Percentiles rank a stretch among this genome's conserved stretches.
Evolutionary conservation across 345 rosid species (phyloP).

Genomic region (Ceriops zippeliana): DNA sequence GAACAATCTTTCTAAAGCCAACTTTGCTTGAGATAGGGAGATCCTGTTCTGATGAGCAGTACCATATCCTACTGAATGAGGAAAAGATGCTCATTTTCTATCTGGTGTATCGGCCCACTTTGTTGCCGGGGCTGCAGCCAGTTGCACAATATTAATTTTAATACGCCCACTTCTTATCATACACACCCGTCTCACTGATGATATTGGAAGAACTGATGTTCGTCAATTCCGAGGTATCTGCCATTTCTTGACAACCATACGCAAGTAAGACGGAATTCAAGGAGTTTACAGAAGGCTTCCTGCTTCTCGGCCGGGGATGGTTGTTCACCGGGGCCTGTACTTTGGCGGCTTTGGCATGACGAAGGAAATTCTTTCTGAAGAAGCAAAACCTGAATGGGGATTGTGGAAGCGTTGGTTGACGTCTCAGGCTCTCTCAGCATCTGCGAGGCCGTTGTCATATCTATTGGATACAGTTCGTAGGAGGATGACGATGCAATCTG

Average conservation of each 20-base stretch:
- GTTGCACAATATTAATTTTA: constrained; percentile 68
- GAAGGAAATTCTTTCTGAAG: constrained; percentile 61
- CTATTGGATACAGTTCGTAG: constrained; percentile 86
- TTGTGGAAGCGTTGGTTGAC: constrained; percentile 80
- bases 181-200: constrained; percentile 89
- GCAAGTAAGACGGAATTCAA: constrained; percentile 59
- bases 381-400: constrained; percentile 46
- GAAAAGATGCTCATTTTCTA: constrained; percentile 36
- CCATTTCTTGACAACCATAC: constrained; percentile 75
- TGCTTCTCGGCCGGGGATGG: constrained; percentile 80
- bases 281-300: constrained; percentile 88
- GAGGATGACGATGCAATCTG: constrained; percentile 96
- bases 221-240: constrained; percentile 81
- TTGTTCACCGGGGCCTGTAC: constrained; percentile 74
- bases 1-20: neutral
- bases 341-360: constrained; percentile 88
- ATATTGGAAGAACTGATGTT: constrained; percentile 62
- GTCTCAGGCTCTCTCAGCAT: constrained; percentile 81
- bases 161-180: constrained; percentile 72
- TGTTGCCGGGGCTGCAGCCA: constrained; percentile 86
- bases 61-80: constrained; percentile 2
- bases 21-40: no score
- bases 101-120: constrained; percentile 82
- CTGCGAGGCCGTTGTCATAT: constrained; percentile 79
- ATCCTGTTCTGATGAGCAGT: no score